Evolutionary conservation across 441 rosid genomes (phyloP).

Genomic region (Populus hybrid): DNA sequence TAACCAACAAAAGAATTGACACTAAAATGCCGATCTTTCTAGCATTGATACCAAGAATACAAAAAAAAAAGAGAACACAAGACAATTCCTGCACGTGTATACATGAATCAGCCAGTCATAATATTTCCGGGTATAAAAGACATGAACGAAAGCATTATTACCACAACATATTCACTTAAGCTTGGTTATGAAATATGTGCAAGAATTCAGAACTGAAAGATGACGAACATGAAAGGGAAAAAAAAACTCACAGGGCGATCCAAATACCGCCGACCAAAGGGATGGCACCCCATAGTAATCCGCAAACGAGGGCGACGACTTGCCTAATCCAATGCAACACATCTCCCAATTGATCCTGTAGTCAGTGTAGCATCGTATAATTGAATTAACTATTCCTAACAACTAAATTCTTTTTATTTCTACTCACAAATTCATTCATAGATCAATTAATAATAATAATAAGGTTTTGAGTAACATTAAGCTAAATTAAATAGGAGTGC

Average conservation of each 20-base stretch:
- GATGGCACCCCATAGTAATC: conserved; percentile 87
- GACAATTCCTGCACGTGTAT: neutral
- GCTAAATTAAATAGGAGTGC: neutral
- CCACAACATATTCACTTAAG: neutral
- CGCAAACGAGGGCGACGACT: conserved; percentile 71
- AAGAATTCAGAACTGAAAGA: neutral
- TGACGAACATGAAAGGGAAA: neutral
- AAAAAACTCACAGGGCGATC: conserved; percentile 60
- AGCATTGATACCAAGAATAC: neutral
- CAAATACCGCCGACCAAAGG: conserved; percentile 85
- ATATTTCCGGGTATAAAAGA: neutral
- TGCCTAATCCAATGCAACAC: conserved; percentile 96
- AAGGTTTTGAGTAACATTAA: neutral
- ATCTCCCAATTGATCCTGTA: conserved; percentile 97
- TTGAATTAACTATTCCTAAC: neutral
- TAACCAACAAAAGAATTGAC: neutral
- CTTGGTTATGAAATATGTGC: neutral
- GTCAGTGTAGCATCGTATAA: neutral
- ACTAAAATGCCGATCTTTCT: neutral
- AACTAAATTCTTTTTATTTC: neutral
- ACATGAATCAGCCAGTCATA: neutral
- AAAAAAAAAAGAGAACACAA: neutral
- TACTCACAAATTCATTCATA: neutral
- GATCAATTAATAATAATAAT: neutral
- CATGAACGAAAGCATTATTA: neutral